Evolutionary conservation across 176 grass and related monocot species (phyloP).

Genomic region (Thinopyrum elongatum): DNA sequence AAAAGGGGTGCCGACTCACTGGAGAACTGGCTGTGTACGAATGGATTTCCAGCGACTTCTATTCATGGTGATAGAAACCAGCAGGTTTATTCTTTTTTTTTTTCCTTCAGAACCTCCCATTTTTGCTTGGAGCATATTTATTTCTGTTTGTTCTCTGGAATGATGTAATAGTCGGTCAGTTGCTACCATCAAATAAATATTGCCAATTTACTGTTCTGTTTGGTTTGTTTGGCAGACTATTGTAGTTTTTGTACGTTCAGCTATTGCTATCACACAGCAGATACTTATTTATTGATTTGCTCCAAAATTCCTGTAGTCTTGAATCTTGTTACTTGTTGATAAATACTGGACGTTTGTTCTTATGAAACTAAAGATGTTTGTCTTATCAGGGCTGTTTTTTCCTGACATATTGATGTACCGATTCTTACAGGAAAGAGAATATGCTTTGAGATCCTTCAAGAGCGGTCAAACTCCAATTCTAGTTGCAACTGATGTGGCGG

Average conservation of each 20-base stretch:
- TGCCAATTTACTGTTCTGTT: neutral
- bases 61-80: conserved; percentile 99
- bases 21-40: conserved; percentile 90
- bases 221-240: neutral
- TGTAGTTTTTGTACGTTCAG: neutral
- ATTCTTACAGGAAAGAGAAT: conserved; percentile 76
- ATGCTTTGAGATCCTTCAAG: conserved; percentile 87
- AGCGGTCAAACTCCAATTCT: conserved; percentile 82
- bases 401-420: neutral
- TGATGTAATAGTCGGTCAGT: neutral
- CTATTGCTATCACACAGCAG: neutral
- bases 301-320: neutral
- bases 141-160: neutral
- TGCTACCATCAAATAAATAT: neutral
- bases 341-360: neutral
- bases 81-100: conserved; percentile 53
- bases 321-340: neutral
- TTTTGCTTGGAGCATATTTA: conserved; percentile 12
- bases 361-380: neutral
- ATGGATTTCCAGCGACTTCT: conserved; percentile 95
- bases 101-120: neutral
- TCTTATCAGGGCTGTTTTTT: neutral
- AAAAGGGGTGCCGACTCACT: conserved; percentile 95
- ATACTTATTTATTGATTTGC: neutral
- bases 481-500: conserved; percentile 94